These are phyloP conservation scores for Juglanconis juglandina DNA, from an alignment of 2,329 filamentous ascomycete species.

Conservation along the genomic window DNA sequence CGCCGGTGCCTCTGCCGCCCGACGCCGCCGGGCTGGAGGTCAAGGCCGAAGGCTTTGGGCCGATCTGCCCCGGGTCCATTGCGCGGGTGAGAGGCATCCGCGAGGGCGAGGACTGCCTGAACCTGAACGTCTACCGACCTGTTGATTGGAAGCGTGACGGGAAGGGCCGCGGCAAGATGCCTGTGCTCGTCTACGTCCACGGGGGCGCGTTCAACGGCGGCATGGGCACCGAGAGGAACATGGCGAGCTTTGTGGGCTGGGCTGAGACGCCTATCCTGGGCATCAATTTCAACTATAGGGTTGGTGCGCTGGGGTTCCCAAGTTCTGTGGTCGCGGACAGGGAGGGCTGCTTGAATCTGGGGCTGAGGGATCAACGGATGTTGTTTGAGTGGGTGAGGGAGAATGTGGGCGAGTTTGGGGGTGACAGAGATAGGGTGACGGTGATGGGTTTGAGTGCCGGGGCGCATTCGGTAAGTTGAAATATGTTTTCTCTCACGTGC, in stretches of 20 bases:
- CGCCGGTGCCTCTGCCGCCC: constrained; percentile 32
- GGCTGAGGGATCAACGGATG: constrained; percentile 59
- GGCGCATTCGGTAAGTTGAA: constrained; percentile 52
- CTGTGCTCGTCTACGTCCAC: constrained; percentile 60
- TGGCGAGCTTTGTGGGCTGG: constrained; percentile 59
- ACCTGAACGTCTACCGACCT: constrained; percentile 48
- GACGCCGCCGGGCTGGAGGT: constrained; percentile 20
- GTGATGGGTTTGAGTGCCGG: constrained; percentile 61
- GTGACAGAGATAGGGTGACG: constrained; percentile 55
- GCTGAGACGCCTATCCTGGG: constrained; percentile 50
- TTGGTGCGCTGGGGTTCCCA: constrained; percentile 68
- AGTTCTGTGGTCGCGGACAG: constrained; percentile 50
- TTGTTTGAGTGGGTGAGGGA: constrained; percentile 58
- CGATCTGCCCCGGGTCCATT: constrained; percentile 34
- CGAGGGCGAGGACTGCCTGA: constrained; percentile 50
- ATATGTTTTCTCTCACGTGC: constrained; percentile 6
- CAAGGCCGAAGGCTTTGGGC: constrained; percentile 35
- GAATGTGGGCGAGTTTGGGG: constrained; percentile 59
- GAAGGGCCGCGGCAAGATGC: constrained; percentile 27
- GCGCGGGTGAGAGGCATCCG: constrained; percentile 24
- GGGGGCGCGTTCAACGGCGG: constrained; percentile 61
- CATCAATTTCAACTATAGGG: constrained; percentile 60
- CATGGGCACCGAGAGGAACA: constrained; percentile 52
- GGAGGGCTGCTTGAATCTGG: constrained; percentile 59
- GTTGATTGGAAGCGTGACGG: constrained; percentile 17